phyloP scores from a whole-genome alignment of 2,329 filamentous ascomycete genomes.

The Juglanconis juglandina region DNA sequence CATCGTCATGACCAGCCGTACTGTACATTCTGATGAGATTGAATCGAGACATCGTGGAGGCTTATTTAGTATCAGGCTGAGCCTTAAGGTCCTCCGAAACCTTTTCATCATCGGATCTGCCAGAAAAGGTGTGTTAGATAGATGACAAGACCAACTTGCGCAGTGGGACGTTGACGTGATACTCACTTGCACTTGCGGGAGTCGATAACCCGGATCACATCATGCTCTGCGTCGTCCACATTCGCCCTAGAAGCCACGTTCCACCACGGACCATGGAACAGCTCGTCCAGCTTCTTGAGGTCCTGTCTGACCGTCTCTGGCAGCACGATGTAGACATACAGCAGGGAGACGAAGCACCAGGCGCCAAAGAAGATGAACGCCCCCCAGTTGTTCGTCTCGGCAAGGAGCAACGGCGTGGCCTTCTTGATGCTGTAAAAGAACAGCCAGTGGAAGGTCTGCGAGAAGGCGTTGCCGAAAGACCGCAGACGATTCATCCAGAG shows the following conservation, averaged over 20 bases:
- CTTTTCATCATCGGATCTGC: too few species aligned
- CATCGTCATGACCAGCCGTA: too few species aligned
- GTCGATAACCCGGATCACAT: too few species aligned
- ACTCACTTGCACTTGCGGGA: too few species aligned
- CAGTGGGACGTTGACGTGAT: too few species aligned
- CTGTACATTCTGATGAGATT: too few species aligned
- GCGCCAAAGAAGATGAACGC: constrained; percentile 1
- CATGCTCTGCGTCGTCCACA: too few species aligned
- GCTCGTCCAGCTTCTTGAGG: neutral
- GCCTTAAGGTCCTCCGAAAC: too few species aligned
- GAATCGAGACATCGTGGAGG: too few species aligned
- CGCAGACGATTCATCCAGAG: constrained; percentile 42
- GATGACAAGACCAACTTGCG: too few species aligned
- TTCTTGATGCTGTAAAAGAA: constrained; percentile 32
- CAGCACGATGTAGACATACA: neutral
- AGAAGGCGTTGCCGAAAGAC: constrained; percentile 37
- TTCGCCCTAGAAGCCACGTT: neutral
- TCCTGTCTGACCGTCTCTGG: neutral
- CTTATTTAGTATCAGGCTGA: too few species aligned
- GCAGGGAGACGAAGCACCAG: neutral
- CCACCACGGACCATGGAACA: neutral
- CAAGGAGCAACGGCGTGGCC: constrained; percentile 28
- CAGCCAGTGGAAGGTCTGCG: constrained; percentile 38
- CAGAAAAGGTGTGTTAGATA: too few species aligned
- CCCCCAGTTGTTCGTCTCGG: constrained; percentile 27